Evolutionary conservation across 805 yeast genomes (phyloP).

Genomic region (Candida awuae): DNA sequence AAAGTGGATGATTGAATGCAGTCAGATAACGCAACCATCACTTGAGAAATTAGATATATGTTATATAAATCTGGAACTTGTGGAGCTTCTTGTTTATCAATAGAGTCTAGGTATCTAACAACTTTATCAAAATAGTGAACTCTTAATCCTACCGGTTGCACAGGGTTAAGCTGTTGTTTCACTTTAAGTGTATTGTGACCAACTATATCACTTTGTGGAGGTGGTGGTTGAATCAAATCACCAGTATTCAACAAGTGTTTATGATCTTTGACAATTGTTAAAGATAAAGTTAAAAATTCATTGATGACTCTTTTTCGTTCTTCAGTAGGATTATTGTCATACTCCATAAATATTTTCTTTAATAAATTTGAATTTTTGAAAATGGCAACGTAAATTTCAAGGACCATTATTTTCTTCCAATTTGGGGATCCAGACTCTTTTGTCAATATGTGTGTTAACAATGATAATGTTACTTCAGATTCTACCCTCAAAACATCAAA

Average conservation of each 20-base stretch:
- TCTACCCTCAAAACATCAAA: constrained; percentile 61
- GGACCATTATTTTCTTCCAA: constrained; percentile 70
- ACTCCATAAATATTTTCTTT: constrained; percentile 46
- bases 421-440: constrained; percentile 43
- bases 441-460: constrained; percentile 65
- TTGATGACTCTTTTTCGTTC: constrained; percentile 54
- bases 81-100: constrained; percentile 81
- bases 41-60: constrained; percentile 46
- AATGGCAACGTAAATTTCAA: constrained; percentile 63
- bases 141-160: constrained; percentile 1
- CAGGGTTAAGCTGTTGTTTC: constrained; percentile 13
- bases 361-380: constrained; percentile 49
- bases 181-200: constrained; percentile 3
- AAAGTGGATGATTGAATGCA: constrained; percentile 53
- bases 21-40: constrained; percentile 52
- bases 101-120: constrained; percentile 57
- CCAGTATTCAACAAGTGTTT: constrained; percentile 29
- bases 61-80: constrained; percentile 53
- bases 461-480: constrained; percentile 70
- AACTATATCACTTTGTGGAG: neutral
- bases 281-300: constrained; percentile 43
- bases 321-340: constrained; percentile 43
- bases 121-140: neutral
- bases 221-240: constrained; percentile 28
- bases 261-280: constrained; percentile 30